Conservation (phyloP, 1,139 yeast species). For the Sugiyamaella xylanicola region DNA sequence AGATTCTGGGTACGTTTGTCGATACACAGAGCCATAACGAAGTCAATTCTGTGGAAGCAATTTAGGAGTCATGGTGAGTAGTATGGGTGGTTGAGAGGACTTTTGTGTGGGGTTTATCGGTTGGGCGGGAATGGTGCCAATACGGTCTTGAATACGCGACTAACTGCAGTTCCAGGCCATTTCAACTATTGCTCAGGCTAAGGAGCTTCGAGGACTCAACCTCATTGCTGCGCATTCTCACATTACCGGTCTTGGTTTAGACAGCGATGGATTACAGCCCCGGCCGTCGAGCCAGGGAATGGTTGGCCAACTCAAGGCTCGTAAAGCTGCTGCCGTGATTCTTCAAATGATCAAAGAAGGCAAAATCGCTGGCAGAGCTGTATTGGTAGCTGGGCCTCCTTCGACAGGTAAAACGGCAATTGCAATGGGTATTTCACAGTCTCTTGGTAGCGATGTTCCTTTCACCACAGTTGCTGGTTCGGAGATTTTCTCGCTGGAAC, state of each 20-base stretch:
- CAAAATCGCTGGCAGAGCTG: conserved; percentile 95
- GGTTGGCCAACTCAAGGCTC: conserved; percentile 96
- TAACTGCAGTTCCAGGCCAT: conserved; percentile 7
- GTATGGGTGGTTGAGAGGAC: too few species aligned
- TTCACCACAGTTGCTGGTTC: conserved; percentile 95
- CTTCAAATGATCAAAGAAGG: conserved; percentile 92
- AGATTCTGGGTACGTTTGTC: too few species aligned
- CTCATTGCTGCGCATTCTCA: conserved; percentile 95
- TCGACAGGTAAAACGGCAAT: conserved; percentile 98
- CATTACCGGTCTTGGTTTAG: conserved; percentile 91
- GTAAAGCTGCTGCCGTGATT: conserved; percentile 94
- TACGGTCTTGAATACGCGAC: background rate
- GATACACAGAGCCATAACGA: too few species aligned
- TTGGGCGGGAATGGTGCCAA: too few species aligned
- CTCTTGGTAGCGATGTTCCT: conserved; percentile 88
- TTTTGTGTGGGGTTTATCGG: too few species aligned
- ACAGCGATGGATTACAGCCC: conserved; percentile 78
- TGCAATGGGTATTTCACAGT: conserved; percentile 95
- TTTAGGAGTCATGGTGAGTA: too few species aligned
- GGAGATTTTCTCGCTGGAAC: conserved; percentile 86
- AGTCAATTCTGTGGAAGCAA: too few species aligned
- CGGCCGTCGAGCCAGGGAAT: conserved; percentile 82
- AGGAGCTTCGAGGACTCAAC: conserved; percentile 47
- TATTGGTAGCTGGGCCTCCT: conserved; percentile 96
- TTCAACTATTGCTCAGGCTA: conserved; percentile 41